These are phyloP conservation scores for Dissophora ornata DNA, from an alignment of 192 early-diverging fungal species.

Conservation along the genomic window DNA sequence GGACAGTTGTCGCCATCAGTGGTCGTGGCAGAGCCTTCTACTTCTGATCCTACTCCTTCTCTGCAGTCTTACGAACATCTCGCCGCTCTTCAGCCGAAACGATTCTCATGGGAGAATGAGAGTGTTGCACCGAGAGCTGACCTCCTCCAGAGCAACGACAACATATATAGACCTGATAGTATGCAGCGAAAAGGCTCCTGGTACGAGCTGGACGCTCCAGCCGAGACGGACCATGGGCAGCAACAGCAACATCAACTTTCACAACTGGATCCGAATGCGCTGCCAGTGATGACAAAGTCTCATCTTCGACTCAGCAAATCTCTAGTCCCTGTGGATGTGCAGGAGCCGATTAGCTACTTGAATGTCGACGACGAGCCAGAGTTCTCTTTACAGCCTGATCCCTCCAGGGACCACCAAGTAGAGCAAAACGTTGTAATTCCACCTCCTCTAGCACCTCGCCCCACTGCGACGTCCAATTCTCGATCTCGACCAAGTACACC, in stretches of 20 bases:
- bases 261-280: too few relatives aligned
- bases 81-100: slow-evolving; percentile 15
- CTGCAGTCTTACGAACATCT: too few relatives aligned
- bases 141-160: slow-evolving; percentile 12
- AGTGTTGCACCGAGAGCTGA: slow-evolving; percentile 29
- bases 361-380: too few relatives aligned
- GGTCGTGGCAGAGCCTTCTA: not conserved
- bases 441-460: too few relatives aligned
- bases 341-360: not conserved
- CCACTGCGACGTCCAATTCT: too few relatives aligned
- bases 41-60: too few relatives aligned
- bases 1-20: not conserved
- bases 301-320: not conserved
- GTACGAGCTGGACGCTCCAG: slow-evolving; percentile 3
- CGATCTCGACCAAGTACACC: slow-evolving; percentile 32
- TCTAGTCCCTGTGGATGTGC: not conserved
- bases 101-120: slow-evolving; percentile 49
- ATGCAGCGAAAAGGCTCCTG: slow-evolving; percentile 31
- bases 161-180: not conserved
- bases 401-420: too few relatives aligned
- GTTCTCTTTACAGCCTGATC: too few relatives aligned
- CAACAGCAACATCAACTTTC: too few relatives aligned
- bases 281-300: too few relatives aligned
- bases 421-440: too few relatives aligned
- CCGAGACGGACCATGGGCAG: not conserved